phyloP scores from a whole-genome alignment of 345 rosid species.

The Rhodamnia argentea region DNA sequence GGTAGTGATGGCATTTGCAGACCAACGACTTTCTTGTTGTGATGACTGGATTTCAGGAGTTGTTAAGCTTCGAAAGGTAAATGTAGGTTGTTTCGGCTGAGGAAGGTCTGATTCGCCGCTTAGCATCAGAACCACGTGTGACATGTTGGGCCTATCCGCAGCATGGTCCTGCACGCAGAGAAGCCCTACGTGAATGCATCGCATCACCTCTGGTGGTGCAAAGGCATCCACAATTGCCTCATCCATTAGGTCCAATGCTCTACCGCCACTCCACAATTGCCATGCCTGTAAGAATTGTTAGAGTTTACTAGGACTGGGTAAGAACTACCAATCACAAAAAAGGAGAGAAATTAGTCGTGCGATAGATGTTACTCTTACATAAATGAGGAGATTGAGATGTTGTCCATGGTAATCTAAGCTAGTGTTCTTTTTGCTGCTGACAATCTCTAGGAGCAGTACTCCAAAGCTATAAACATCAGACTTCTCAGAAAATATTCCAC shows the following conservation, averaged over 20 bases:
- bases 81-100: background rate
- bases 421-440: conserved; percentile 3
- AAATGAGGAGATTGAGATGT: background rate
- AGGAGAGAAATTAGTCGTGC: background rate
- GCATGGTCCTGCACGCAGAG: conserved; percentile 20
- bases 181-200: conserved; percentile 14
- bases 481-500: background rate
- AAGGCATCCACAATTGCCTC: background rate
- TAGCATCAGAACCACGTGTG: background rate
- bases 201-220: background rate
- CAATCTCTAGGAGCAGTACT: background rate
- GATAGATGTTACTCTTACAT: background rate
- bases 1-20: background rate
- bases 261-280: background rate
- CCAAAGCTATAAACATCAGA: conserved; percentile 9
- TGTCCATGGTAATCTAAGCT: background rate
- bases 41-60: background rate
- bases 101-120: background rate
- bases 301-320: background rate
- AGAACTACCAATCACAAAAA: background rate
- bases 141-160: conserved; percentile 18
- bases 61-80: background rate
- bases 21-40: background rate
- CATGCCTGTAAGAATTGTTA: background rate
- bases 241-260: background rate